A percentile compares a stretch with the other conserved stretches of the same genome.
phyloP scores from a whole-genome alignment of 73 alveolate species.

The Paramecium sexaurelia region DNA sequence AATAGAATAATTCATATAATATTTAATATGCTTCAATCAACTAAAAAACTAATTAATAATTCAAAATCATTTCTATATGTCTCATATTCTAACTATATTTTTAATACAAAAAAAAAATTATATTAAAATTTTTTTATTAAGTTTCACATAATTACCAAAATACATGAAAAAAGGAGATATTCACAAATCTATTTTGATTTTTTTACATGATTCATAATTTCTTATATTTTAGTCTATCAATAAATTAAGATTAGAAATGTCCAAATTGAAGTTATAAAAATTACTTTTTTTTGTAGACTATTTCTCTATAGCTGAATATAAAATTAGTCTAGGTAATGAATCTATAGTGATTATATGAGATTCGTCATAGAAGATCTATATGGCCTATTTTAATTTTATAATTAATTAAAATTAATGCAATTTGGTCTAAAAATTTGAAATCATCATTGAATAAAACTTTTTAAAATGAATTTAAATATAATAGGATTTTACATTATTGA shows the following conservation, averaged over 20 bases:
- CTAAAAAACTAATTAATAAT: neutral
- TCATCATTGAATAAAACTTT: neutral
- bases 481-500: too few species aligned
- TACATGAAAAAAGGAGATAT: neutral
- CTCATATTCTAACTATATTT: too few species aligned
- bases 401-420: neutral
- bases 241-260: neutral
- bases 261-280: neutral
- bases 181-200: conserved; percentile 20
- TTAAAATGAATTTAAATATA: neutral
- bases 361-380: conserved; percentile 7
- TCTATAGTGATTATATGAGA: conserved; percentile 36
- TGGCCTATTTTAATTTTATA: neutral
- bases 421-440: neutral
- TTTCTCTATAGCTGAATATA: conserved; percentile 18
- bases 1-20: neutral
- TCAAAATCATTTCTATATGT: neutral
- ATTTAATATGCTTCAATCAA: neutral
- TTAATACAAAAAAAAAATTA: too few species aligned
- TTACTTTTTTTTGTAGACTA: conserved; percentile 33
- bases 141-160: too few species aligned
- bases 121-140: too few species aligned
- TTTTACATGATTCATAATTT: neutral
- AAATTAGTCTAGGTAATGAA: neutral
- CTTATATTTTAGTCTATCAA: conserved; percentile 28